Evolutionary conservation across 78 protist genomes (phyloP), one percentile per base, ranked within the genome.

Genomic region (Emiliania huxleyi): DNA sequence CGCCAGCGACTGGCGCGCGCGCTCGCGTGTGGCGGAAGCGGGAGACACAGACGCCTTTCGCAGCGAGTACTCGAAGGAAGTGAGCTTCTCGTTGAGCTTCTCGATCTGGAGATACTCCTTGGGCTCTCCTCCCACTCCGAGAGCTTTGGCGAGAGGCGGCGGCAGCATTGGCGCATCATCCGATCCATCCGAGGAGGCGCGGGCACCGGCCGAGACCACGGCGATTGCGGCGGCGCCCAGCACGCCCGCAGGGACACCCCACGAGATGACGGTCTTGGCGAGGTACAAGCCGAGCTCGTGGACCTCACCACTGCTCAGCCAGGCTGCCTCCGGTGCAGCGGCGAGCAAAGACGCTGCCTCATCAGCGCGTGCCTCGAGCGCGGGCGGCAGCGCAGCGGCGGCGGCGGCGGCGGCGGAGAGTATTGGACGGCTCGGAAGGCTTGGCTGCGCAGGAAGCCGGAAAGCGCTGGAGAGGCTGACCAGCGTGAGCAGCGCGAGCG

Each of bases 241-340:
- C 15, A 52, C 93, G 75, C 45, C 90, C 52, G 93, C 87, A 48
- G 93, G 93, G 19, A 91, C 93, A 29, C 93, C 93, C 88, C 88
- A 91, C 42, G 90, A n/a, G 90, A 91, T 91, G 56, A 91, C 90
- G 25, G 93, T 91, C 46, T 91, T 8, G 5, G 90, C 48, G 45
- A 91, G 45, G 90, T 40, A 91, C 25, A 91, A 6, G 73, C 90
- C 93, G 37, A 91, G 88, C 77, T 91, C 79, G 35, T 69, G 73
- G 18, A 87, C 73, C 46, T 37, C 91, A 48, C 15, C 73, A 42
- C n/a, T n/a, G n/a, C n/a, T n/a, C n/a, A n/a, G n/a, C n/a, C n/a
- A n/a, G n/a, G n/a, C n/a, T n/a, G n/a, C n/a, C n/a, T n/a, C n/a
- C n/a, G n/a, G n/a, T n/a, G n/a, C n/a, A n/a, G n/a, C n/a, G n/a